Evolutionary conservation across 257 asterid species (phyloP).

Genomic region (Mitragyna speciosa): DNA sequence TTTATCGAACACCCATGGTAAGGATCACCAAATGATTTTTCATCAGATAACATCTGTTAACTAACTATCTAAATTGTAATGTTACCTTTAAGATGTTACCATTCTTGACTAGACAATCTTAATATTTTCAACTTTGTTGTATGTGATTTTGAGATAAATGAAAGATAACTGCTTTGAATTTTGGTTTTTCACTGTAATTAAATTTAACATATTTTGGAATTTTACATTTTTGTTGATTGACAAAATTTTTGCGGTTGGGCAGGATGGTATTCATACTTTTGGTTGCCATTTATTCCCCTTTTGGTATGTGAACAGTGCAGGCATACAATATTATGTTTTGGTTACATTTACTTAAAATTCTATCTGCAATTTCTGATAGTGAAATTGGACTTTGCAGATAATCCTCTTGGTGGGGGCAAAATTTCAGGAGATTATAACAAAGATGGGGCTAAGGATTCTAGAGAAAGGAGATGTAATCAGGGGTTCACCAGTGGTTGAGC

Average conservation of each 20-base stretch:
- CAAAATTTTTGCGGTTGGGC: constrained; percentile 19
- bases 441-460: constrained; percentile 76
- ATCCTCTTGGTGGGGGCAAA: constrained; percentile 77
- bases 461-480: constrained; percentile 67
- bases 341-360: background rate
- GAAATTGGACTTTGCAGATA: constrained; percentile 37
- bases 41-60: background rate
- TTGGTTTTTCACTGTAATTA: background rate
- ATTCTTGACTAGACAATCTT: background rate
- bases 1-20: constrained; percentile 83
- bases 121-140: background rate
- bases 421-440: constrained; percentile 82
- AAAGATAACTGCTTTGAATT: too few relatives aligned
- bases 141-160: too few relatives aligned
- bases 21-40: constrained; percentile 20
- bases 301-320: constrained; percentile 44
- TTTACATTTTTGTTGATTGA: background rate
- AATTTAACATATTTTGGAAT: background rate
- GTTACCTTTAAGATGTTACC: background rate
- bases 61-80: background rate
- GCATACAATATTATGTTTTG: background rate
- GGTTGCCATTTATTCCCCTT: constrained; percentile 85
- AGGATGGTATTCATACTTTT: constrained; percentile 82
- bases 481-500: constrained; percentile 75
- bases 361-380: background rate